phyloP scores from a whole-genome alignment of 148 eudicot genomes.

The Rhododendron henanense region DNA sequence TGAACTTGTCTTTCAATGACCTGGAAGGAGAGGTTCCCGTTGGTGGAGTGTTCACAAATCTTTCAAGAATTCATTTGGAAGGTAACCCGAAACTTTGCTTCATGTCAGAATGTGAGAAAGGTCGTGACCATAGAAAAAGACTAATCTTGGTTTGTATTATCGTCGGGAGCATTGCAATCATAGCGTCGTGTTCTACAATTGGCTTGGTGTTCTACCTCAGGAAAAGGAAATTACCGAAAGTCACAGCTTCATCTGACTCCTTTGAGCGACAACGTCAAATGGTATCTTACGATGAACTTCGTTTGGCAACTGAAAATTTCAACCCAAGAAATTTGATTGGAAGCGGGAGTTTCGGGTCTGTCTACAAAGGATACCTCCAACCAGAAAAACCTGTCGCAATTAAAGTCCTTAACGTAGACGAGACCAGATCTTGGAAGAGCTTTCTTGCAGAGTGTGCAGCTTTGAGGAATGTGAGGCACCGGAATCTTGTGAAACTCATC shows the following conservation, averaged over 20 bases:
- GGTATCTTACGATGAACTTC: slow-evolving; percentile 12
- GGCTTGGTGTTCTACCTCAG: slow-evolving; percentile 13
- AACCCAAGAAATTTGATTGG: slow-evolving; percentile 14
- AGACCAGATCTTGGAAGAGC: slow-evolving; percentile 17
- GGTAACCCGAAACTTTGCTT: slow-evolving; percentile 42
- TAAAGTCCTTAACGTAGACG: slow-evolving; percentile 23
- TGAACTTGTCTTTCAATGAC: slow-evolving; percentile 49
- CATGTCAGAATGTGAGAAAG: slow-evolving; percentile 11
- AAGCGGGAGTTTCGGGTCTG: slow-evolving; percentile 33
- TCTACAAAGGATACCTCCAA: slow-evolving; percentile 20
- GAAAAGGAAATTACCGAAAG: slow-evolving; percentile 14
- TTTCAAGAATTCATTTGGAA: slow-evolving; percentile 25
- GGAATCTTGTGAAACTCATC: slow-evolving; percentile 36
- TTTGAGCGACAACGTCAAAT: slow-evolving; percentile 10
- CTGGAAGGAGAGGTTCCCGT: slow-evolving; percentile 45
- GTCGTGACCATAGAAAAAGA: background rate
- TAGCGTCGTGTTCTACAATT: slow-evolving; percentile 8
- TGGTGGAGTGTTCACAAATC: slow-evolving; percentile 36
- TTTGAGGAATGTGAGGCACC: slow-evolving; percentile 27
- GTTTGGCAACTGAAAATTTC: slow-evolving; percentile 11
- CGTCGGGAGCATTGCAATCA: background rate
- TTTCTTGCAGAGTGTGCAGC: slow-evolving; percentile 32
- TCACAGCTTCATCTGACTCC: background rate
- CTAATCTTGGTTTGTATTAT: background rate
- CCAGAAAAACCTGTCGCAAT: slow-evolving; percentile 18